A percentile compares a stretch with the other conserved stretches of the same genome.
These are phyloP conservation scores for Begonia fuchsioides DNA, from an alignment of 306 rosid species.

Conservation along the genomic window DNA sequence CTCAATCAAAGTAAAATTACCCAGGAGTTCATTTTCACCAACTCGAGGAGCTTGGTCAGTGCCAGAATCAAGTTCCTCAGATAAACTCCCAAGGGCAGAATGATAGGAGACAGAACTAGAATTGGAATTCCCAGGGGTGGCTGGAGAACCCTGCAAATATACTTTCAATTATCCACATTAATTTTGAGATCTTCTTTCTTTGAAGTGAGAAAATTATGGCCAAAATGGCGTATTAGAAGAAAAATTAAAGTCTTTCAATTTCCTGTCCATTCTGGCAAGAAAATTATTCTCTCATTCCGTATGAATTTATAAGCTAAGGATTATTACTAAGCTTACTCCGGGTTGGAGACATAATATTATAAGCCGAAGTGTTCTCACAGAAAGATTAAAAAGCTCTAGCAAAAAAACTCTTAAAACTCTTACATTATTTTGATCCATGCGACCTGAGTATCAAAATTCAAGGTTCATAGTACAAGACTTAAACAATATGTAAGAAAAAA, in stretches of 20 bases:
- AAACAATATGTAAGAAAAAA: no score
- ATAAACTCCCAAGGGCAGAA: slow-evolving; percentile 34
- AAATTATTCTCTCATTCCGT: no score
- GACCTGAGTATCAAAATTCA: no score
- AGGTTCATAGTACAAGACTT: no score
- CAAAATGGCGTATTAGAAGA: background rate
- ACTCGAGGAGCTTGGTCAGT: slow-evolving; percentile 25
- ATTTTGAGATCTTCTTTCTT: slow-evolving; percentile 9
- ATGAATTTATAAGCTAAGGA: no score
- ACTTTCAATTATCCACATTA: slow-evolving; percentile 18
- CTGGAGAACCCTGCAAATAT: slow-evolving; percentile 66
- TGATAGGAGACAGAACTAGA: slow-evolving; percentile 62
- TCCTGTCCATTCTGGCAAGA: no score
- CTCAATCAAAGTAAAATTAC: slow-evolving; percentile 10
- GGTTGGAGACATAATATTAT: no score
- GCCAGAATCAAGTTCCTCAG: slow-evolving; percentile 74
- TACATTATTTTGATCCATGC: no score
- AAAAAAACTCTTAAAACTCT: no score
- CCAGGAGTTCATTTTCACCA: slow-evolving; percentile 34
- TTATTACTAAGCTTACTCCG: no score
- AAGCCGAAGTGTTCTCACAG: no score
- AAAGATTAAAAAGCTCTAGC: no score
- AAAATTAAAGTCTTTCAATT: background rate
- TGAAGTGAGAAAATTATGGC: slow-evolving; percentile 4
- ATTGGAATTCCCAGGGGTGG: slow-evolving; percentile 54